Percentiles rank a stretch among this genome's conserved stretches.
Conservation (phyloP, 2,329 filamentous ascomycete genomes). For the Colletotrichum aenigma region DNA sequence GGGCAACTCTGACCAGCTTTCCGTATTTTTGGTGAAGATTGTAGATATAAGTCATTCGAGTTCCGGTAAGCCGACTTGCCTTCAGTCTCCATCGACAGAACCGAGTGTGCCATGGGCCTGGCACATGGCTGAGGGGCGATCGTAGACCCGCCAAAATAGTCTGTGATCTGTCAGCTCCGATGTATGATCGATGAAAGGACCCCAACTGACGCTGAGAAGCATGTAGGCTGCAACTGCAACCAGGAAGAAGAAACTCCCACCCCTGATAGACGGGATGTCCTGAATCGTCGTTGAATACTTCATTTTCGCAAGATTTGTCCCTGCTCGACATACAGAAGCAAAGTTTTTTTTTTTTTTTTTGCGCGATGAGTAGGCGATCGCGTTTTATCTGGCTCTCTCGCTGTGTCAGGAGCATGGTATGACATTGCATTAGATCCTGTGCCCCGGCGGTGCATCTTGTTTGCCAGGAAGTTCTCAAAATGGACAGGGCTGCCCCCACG, state of each 20-base stretch:
- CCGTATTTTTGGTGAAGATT: background rate
- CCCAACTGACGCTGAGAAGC: fast-evolving
- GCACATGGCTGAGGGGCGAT: background rate
- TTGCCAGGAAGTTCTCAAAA: background rate
- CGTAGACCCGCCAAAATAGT: background rate
- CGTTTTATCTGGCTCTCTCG: fast-evolving
- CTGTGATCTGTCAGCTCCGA: background rate
- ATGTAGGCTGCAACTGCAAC: background rate
- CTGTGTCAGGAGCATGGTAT: fast-evolving
- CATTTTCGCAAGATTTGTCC: background rate
- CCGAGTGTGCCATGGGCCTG: background rate
- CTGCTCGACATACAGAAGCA: background rate
- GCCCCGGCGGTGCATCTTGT: background rate
- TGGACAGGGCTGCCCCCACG: background rate
- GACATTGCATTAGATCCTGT: background rate
- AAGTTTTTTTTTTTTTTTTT: no score
- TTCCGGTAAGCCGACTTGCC: background rate
- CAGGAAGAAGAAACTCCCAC: background rate
- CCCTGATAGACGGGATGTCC: fast-evolving
- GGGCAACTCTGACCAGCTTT: background rate
- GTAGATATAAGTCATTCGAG: background rate
- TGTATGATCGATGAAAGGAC: fast-evolving
- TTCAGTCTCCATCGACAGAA: background rate
- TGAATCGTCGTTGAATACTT: fast-evolving
- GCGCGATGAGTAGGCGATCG: background rate